phyloP scores from a whole-genome alignment of 1,139 yeast genomes.

The Pichia sp. region DNA sequence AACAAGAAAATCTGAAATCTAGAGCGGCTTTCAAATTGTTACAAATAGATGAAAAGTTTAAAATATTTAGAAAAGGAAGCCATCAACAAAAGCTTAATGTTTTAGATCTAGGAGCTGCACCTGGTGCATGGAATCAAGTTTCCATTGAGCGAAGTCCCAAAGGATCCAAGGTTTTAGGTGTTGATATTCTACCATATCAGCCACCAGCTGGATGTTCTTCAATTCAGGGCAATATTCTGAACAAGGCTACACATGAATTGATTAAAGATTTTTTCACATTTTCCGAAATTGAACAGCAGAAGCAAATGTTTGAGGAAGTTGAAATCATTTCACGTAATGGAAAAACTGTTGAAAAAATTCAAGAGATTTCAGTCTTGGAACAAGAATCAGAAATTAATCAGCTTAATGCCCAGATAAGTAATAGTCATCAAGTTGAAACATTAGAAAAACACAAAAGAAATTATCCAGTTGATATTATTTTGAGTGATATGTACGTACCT shows the following conservation, averaged over 20 bases:
- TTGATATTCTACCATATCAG: conserved; percentile 67
- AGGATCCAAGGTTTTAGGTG: conserved; percentile 68
- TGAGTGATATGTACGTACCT: conserved; percentile 86
- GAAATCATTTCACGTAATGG: conserved; percentile 5
- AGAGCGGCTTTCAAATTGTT: conserved; percentile 86
- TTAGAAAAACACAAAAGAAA: conserved; percentile 1
- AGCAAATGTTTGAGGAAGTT: conserved; percentile 7
- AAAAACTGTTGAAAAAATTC: conserved; percentile 3
- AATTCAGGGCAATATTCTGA: conserved; percentile 80
- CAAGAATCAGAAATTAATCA: conserved; percentile 5
- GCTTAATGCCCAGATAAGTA: background rate
- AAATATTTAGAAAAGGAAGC: conserved; percentile 41
- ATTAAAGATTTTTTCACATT: conserved; percentile 48
- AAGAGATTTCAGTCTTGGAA: conserved; percentile 8
- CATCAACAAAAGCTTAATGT: conserved; percentile 32
- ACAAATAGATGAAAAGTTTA: conserved; percentile 58
- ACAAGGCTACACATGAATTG: conserved; percentile 54
- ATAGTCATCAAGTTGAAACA: background rate
- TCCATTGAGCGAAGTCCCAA: conserved; percentile 52
- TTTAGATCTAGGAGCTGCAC: conserved; percentile 88
- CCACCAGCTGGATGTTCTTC: conserved; percentile 79
- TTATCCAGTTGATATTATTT: conserved; percentile 53
- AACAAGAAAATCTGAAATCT: conserved; percentile 55
- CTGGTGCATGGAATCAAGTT: conserved; percentile 93
- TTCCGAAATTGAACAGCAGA: conserved; percentile 20